Evolutionary conservation across 257 asterid species (phyloP).

Genomic region (Plantago major): DNA sequence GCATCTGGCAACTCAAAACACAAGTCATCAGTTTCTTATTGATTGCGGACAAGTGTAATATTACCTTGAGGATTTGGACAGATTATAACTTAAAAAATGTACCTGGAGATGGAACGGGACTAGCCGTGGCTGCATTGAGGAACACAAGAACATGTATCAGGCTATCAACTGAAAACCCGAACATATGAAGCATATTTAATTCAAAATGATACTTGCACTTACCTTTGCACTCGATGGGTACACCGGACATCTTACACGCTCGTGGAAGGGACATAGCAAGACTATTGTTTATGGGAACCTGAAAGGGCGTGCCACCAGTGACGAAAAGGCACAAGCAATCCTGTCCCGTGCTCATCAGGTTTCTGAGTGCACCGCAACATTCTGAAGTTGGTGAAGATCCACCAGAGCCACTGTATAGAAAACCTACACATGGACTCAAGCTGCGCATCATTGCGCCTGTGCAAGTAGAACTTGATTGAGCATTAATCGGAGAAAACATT

Average conservation of each 20-base stretch:
- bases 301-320: slow-evolving; percentile 25
- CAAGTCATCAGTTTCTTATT: not conserved
- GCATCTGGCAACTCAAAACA: slow-evolving; percentile 29
- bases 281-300: slow-evolving; percentile 38
- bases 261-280: slow-evolving; percentile 64
- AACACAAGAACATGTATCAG: not conserved
- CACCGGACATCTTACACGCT: slow-evolving; percentile 61
- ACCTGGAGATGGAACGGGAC: slow-evolving; percentile 76
- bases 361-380: slow-evolving; percentile 40
- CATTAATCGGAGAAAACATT: slow-evolving; percentile 24
- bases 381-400: slow-evolving; percentile 43
- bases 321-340: slow-evolving; percentile 35
- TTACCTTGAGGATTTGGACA: not conserved
- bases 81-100: not conserved
- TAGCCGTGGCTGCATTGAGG: slow-evolving; percentile 31
- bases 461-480: slow-evolving; percentile 41
- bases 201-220: not conserved
- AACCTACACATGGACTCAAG: slow-evolving; percentile 44
- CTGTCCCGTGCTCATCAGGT: slow-evolving; percentile 32
- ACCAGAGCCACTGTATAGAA: slow-evolving; percentile 28
- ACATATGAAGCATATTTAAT: too few relatives aligned
- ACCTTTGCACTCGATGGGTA: slow-evolving; percentile 75
- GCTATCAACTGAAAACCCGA: too few relatives aligned
- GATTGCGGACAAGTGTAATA: not conserved
- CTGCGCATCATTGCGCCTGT: slow-evolving; percentile 40